phyloP scores from a whole-genome alignment of 768 basidiomycete species.

The Chlorophyllum brunneum region DNA sequence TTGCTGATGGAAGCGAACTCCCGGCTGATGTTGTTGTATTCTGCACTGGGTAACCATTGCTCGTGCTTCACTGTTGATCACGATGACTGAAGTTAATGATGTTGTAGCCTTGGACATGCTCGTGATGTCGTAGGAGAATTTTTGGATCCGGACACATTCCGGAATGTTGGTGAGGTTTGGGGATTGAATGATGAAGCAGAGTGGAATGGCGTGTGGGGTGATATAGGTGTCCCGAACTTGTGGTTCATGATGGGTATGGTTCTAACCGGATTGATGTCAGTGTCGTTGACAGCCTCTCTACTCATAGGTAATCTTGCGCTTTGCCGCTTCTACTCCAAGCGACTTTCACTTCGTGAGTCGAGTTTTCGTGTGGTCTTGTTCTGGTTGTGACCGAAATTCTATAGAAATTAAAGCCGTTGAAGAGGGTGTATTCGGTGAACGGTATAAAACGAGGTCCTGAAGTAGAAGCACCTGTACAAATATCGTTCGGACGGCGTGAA shows the following conservation, averaged over 20 bases:
- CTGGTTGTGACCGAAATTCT: neutral
- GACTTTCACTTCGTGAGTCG: conserved; percentile 56
- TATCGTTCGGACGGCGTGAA: neutral
- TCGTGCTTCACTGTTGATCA: conserved; percentile 45
- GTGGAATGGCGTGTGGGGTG: conserved; percentile 38
- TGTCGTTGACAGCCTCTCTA: neutral
- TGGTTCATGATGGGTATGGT: conserved; percentile 57
- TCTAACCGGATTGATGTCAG: neutral
- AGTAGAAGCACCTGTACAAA: neutral
- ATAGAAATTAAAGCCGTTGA: conserved; percentile 61
- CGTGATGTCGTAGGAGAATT: conserved; percentile 34
- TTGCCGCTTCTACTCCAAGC: conserved; percentile 59
- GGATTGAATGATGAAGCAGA: conserved; percentile 63
- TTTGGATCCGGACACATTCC: conserved; percentile 38
- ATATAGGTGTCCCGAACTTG: conserved; percentile 29
- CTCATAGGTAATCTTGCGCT: conserved; percentile 46
- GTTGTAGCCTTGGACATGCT: conserved; percentile 40
- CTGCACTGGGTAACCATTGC: conserved; percentile 25
- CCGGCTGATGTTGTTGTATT: conserved; percentile 33
- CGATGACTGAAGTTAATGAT: neutral
- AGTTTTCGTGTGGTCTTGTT: too few species aligned
- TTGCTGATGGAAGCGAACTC: conserved; percentile 41
- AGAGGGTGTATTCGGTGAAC: conserved; percentile 35
- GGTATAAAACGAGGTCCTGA: conserved; percentile 12
- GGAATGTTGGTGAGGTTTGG: conserved; percentile 51